phyloP scores from a whole-genome alignment of 768 basidiomycete genomes.

The Trametes elegans region DNA sequence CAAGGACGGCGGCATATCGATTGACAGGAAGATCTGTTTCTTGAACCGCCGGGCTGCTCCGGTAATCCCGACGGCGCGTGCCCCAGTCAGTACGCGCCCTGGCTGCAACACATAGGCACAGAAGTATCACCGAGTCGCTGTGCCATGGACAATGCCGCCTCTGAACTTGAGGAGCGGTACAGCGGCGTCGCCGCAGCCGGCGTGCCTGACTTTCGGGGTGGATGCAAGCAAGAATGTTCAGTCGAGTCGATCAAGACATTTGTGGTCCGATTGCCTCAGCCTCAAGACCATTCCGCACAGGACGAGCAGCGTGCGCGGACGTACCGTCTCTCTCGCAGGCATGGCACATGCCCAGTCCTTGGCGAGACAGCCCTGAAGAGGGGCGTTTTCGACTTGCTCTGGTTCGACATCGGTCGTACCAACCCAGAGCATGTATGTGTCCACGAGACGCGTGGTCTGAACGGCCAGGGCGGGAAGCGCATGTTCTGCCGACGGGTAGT shows the following conservation, averaged over 20 bases:
- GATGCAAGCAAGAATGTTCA: slow-evolving; percentile 9
- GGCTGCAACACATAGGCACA: slow-evolving; percentile 9
- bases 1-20: slow-evolving; percentile 49
- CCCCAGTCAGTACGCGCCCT: slow-evolving; percentile 16
- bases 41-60: slow-evolving; percentile 57
- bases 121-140: slow-evolving; percentile 67
- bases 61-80: slow-evolving; percentile 3
- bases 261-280: slow-evolving; percentile 3
- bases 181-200: slow-evolving; percentile 56
- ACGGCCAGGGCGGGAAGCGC: slow-evolving; percentile 58
- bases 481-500: slow-evolving; percentile 48
- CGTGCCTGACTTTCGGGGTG: slow-evolving; percentile 18
- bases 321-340: slow-evolving; percentile 43
- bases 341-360: slow-evolving; percentile 85
- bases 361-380: slow-evolving; percentile 54
- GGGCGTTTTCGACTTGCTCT: slow-evolving; percentile 45
- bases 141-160: slow-evolving; percentile 70
- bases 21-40: slow-evolving; percentile 70
- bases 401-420: slow-evolving; percentile 53
- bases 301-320: background rate
- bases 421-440: slow-evolving; percentile 83
- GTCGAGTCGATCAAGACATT: slow-evolving; percentile 11
- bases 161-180: slow-evolving; percentile 59
- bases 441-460: slow-evolving; percentile 63
- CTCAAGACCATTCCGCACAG: background rate